Evolutionary conservation across 805 yeast genomes (phyloP), one percentile per base, ranked within the genome.

Genomic region (Schwanniomyces sp.): DNA sequence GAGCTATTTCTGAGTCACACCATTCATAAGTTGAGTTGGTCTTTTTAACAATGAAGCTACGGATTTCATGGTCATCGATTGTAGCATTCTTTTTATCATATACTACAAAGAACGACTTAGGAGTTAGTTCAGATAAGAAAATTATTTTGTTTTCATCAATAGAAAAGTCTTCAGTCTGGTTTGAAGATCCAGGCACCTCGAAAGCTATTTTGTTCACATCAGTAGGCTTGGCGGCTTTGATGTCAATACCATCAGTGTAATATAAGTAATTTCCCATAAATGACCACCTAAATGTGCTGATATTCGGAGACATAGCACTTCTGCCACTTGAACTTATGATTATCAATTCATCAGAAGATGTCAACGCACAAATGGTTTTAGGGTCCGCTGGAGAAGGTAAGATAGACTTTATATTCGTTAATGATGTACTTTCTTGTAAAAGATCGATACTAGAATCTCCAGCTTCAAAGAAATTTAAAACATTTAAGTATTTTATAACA

Each of bases 1-100:
- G 81, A 1, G 80, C 72, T 11, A 74, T 69, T 50, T 76, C 84
- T 5, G 75, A 53, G 49, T 71, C 76, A 17, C 53, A 57, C 37
- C 63, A 65, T 9, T 46, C 10, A 46, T 48, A 43, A 1, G 9
- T 7, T 4, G 41, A 42, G 11, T 40, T 45, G 1, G 39, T 39
- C 12, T 36, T 38, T n/a, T 52, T 48, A 4, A 68, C 39, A 25
- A 64, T 56, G 21, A 58, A 56, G 34, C 64, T 59, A 18, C 61
- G 62, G 2, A 62, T 56, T 7, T 54, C 59, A 24, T 63, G 69
- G 9, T 64, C 72, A 14, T 69, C 72, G 14, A 57, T 54, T 5
- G 61, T 55, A 0, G 57, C 57, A 6, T 62, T 64, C 0, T 41
- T 44, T 4, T 60, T 45, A 9, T 66, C 67, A 4, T 65, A 76